Percentiles rank a stretch among this genome's conserved stretches.
phyloP scores from a whole-genome alignment of 306 rosid species.

The Quercus parvula region DNA sequence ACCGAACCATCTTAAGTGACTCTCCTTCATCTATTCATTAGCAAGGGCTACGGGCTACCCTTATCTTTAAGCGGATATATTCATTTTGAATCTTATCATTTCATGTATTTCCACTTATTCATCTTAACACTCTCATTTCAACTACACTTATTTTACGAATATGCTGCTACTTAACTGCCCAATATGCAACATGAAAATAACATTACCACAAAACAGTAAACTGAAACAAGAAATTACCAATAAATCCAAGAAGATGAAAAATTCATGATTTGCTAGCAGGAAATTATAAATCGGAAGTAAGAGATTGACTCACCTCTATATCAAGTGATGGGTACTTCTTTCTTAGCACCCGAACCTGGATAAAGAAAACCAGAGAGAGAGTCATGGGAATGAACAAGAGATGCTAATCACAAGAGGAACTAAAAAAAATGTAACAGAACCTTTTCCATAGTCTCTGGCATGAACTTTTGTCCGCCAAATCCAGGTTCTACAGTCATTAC shows the following conservation, averaged over 20 bases:
- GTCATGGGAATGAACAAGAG: neutral
- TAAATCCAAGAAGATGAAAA: conserved; percentile 13
- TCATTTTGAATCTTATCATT: no score
- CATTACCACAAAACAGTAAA: neutral
- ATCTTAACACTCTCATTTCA: no score
- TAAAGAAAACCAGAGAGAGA: neutral
- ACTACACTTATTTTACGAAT: no score
- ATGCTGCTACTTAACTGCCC: no score
- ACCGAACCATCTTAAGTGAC: no score
- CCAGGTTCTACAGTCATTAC: conserved; percentile 99
- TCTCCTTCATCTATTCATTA: no score
- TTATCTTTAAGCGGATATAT: no score
- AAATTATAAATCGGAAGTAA: conserved; percentile 9
- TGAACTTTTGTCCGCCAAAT: conserved; percentile 97
- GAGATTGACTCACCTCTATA: conserved; percentile 60
- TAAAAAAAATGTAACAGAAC: conserved; percentile 26
- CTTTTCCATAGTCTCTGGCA: conserved; percentile 91
- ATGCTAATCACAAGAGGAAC: conserved; percentile 13
- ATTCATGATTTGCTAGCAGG: conserved; percentile 1
- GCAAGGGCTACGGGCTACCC: no score
- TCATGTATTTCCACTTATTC: no score
- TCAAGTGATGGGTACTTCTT: conserved; percentile 89
- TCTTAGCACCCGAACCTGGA: conserved; percentile 74
- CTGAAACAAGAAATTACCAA: neutral
- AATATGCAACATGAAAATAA: neutral